Evolutionary conservation across 2,329 filamentous ascomycete species (phyloP), one percentile per base, ranked within the genome.

Genomic region (Claviceps sp.): DNA sequence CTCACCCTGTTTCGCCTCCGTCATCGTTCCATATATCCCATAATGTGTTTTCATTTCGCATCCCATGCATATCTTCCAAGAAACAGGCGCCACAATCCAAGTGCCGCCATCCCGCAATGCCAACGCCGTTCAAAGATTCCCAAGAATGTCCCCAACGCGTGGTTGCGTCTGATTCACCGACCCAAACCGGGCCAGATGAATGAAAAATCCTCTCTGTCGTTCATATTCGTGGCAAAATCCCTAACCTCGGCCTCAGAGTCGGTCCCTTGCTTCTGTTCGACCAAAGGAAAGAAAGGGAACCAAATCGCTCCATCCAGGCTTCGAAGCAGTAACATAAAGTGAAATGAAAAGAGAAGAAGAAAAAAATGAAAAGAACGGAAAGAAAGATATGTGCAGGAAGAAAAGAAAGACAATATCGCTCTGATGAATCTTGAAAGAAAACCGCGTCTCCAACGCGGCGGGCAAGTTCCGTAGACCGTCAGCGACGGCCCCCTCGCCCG

Each of bases 401-500:
- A 26, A 34, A 11, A 17, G 17, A 1, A 6, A 9, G 4, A 6
- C 16, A 29, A 45, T 2, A 45, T 16, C 6, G 7, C 6, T 16
- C 23, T 17, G 26, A 45, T 34, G 17, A 14, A 7, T 2, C 7
- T 9, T 14, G 14, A 2, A 29, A n/a, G 43, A 45, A 16, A 45
- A 17, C 11, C 29, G 9, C 29, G 3, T 34, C 29, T 34, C 29
- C 9, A 17, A 45, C 7, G 5, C 17, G 17, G 9, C 26, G 22
- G 22, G 16, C 9, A 36, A 26, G 26, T 17, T 17, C 29, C 2
- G 23, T 11, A 11, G 42, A 20, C 57, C 49, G 57, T 53, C 57
- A 58, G 26, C 57, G 50, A 47, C 56, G 57, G 49, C 57, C 55
- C 49, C 70, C 66, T 43, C 72, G 71, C 52, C 75, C 74, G 40